Percentiles rank a stretch among this genome's conserved stretches.
Conservation (phyloP, 805 yeast species). For the Jamesozyma gamospora region DNA sequence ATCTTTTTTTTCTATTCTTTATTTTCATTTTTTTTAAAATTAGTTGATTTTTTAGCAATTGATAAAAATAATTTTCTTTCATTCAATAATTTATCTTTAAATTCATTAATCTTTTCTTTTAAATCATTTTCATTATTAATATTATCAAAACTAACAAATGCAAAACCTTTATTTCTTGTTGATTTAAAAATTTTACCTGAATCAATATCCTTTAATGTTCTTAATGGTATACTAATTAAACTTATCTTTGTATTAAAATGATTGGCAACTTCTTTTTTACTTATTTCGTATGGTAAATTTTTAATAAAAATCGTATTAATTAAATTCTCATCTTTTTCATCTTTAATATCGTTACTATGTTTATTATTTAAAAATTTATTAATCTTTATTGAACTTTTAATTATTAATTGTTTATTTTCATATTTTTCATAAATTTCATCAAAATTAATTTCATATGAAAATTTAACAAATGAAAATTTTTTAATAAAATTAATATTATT, state of each 20-base stretch:
- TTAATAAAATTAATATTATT: too few relatives aligned
- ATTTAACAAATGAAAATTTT: constrained; percentile 23
- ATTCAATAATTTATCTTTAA: constrained; percentile 51
- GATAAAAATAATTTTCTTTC: constrained; percentile 57
- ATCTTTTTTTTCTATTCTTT: too few relatives aligned
- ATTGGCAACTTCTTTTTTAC: constrained; percentile 44
- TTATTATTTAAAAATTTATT: constrained; percentile 3
- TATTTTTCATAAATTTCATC: constrained; percentile 19
- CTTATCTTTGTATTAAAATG: constrained; percentile 41
- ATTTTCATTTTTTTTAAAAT: too few relatives aligned
- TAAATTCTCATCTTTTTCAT: constrained; percentile 27
- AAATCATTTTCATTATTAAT: constrained; percentile 9
- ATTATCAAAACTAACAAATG: constrained; percentile 43
- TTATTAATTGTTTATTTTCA: constrained; percentile 17
- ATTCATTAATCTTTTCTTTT: constrained; percentile 48
- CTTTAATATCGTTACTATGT: constrained; percentile 21
- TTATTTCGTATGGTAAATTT: constrained; percentile 49
- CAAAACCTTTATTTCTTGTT: constrained; percentile 44
- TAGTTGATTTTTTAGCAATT: constrained; percentile 18
- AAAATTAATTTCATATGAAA: constrained; percentile 18
- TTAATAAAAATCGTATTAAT: constrained; percentile 49
- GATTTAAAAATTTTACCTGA: constrained; percentile 30
- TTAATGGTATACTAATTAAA: constrained; percentile 43
- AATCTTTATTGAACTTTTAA: constrained; percentile 17
- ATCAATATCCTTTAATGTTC: constrained; percentile 21